A percentile compares a stretch with the other conserved stretches of the same genome.
Conservation (phyloP, 2,329 filamentous ascomycete genomes). For the Didymella glomerata region DNA sequence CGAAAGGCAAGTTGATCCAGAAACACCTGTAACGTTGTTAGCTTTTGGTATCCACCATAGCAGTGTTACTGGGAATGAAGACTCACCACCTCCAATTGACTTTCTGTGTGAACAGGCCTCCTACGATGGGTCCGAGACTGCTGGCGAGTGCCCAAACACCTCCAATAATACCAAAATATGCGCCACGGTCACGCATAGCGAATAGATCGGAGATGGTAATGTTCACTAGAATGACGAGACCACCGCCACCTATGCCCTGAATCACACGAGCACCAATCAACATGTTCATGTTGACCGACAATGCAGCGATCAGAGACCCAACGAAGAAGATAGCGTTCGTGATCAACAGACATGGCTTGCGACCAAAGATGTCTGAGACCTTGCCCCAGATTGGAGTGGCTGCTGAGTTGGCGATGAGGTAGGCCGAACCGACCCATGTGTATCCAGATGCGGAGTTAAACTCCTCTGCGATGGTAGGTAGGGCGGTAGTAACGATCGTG, state of each 20-base stretch:
- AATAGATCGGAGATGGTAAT: slow-evolving; percentile 72
- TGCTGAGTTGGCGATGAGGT: slow-evolving; percentile 59
- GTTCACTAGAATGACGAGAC: slow-evolving; percentile 69
- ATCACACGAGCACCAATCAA: slow-evolving; percentile 68
- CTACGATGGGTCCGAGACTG: slow-evolving; percentile 71
- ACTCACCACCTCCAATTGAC: slow-evolving; percentile 66
- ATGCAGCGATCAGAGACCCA: slow-evolving; percentile 67
- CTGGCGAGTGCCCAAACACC: slow-evolving; percentile 73
- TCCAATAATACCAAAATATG: slow-evolving; percentile 71
- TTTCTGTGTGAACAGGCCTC: slow-evolving; percentile 70
- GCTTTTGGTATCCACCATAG: neutral
- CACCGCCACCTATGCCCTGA: slow-evolving; percentile 71
- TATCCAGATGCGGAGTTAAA: slow-evolving; percentile 62
- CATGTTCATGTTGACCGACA: slow-evolving; percentile 67
- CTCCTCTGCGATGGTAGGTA: slow-evolving; percentile 66
- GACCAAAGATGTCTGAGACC: slow-evolving; percentile 72
- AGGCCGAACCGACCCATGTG: slow-evolving; percentile 63
- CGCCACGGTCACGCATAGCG: slow-evolving; percentile 64
- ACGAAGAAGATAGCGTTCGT: slow-evolving; percentile 70
- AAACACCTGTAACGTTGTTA: slow-evolving; percentile 51
- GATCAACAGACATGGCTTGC: slow-evolving; percentile 68
- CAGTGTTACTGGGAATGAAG: neutral
- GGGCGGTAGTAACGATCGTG: slow-evolving; percentile 69
- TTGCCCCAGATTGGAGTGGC: slow-evolving; percentile 69
- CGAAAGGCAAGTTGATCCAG: slow-evolving; percentile 71